Base-by-base conservation (phyloP, 2,329 filamentous ascomycete species). In the Scedosporium minutisporum region DNA sequence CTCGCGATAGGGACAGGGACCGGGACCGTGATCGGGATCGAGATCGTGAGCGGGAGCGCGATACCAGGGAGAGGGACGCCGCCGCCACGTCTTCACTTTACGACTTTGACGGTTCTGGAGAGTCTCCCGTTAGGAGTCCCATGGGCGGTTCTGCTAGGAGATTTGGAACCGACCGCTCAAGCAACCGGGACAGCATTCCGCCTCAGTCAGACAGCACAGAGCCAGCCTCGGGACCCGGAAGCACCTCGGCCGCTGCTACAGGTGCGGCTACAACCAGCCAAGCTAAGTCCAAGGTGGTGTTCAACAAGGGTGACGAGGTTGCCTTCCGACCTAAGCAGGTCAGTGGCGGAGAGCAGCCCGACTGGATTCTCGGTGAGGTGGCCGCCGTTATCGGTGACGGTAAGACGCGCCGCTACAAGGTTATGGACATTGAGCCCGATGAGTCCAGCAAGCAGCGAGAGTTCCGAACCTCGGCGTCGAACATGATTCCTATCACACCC, bases 361-460 rank as follows among this genome's bases (percentile, higher is more conserved):
- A 89, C 67, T 89, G 86, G 80, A 93, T 93, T 62, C 83, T 93
- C 58, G 90, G 90, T 60, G 88, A 89, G 64, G 90, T 93, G 60
- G 88, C 89, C 64, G 84, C 85, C 61, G 87, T 93, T 14, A 81
- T 86, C 61, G 89, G 89, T 14, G 89, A 93, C 64, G 88, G 88
- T 62, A 92, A 91, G 72, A 88, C 86, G 70, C 82, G 89, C 69
- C 84, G 88, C 55, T 93, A 93, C 75, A 88, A 89, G 72, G 89
- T 93, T 25, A 85, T 91, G 68, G 90, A 93, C 69, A 87, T 89
- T 33, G 89, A 91, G 70, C 88, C 89, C 1, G 90, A 91, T 68
- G 85, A 84, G 70, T 29, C 57, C 2, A 86, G 81, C 68, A 87
- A 86, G 67, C 83, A 88, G 65, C 82, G 83, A 65, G 84, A 85